phyloP scores from a whole-genome alignment of 2,329 filamentous ascomycete species.

The Thielaviopsis populi region DNA sequence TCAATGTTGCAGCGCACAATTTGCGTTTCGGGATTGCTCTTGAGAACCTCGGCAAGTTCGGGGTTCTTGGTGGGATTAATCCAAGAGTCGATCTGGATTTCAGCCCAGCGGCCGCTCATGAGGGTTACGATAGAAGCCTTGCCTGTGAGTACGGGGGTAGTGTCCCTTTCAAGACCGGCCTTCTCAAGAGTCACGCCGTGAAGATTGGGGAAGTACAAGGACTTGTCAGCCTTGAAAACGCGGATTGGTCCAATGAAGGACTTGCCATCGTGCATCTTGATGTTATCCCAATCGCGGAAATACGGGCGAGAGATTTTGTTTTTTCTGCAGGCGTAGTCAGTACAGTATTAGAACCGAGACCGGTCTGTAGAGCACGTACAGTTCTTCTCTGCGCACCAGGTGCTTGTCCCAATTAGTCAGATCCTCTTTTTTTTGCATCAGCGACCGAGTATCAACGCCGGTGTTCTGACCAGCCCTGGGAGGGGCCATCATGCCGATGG shows the following conservation, averaged over 20 bases:
- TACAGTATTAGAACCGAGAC: background rate
- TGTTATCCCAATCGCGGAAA: conserved; percentile 87
- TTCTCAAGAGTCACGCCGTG: conserved; percentile 60
- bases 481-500: conserved; percentile 66
- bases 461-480: conserved; percentile 69
- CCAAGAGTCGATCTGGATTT: conserved; percentile 64
- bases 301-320: conserved; percentile 72
- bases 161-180: conserved; percentile 42
- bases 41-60: conserved; percentile 48
- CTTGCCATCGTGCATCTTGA: conserved; percentile 73
- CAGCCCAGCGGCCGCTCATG: conserved; percentile 74
- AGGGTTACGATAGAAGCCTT: conserved; percentile 66
- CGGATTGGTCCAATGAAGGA: conserved; percentile 73
- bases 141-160: conserved; percentile 58
- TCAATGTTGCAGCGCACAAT: conserved; percentile 79
- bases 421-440: conserved; percentile 58
- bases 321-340: conserved; percentile 34
- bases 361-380: conserved; percentile 36
- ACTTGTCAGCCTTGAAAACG: conserved; percentile 68
- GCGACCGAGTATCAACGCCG: conserved; percentile 52
- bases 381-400: conserved; percentile 54
- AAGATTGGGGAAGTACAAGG: conserved; percentile 90
- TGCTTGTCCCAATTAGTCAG: conserved; percentile 80
- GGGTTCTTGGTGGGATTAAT: conserved; percentile 51
- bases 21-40: conserved; percentile 46